phyloP scores from a whole-genome alignment of 257 asterid genomes.

The Fraxinus cuspidata region DNA sequence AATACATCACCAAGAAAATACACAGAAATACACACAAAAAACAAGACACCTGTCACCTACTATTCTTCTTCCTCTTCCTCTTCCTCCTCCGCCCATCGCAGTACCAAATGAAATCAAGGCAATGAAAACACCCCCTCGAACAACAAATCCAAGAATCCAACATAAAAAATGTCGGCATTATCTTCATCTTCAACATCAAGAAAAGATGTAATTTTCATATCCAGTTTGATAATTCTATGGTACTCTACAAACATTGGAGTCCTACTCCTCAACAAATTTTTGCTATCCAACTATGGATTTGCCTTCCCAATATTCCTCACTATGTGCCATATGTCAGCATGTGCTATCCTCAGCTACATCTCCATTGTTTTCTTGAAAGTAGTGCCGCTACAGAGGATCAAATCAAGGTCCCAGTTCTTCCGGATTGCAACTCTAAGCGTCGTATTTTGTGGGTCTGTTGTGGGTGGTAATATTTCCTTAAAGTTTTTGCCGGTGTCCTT shows the following conservation, averaged over 20 bases:
- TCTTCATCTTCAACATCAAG: slow-evolving; percentile 42
- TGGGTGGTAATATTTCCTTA: slow-evolving; percentile 88
- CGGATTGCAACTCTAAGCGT: slow-evolving; percentile 74
- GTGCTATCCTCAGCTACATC: slow-evolving; percentile 83
- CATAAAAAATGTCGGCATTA: slow-evolving; percentile 27
- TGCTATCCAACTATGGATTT: slow-evolving; percentile 84
- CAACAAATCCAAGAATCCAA: slow-evolving; percentile 16
- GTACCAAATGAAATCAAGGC: neutral
- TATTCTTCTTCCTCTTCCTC: neutral
- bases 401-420: slow-evolving; percentile 75
- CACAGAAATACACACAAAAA: neutral
- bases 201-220: slow-evolving; percentile 52
- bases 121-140: slow-evolving; percentile 17
- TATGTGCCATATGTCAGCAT: slow-evolving; percentile 98
- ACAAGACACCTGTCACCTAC: neutral
- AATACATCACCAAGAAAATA: neutral
- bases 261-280: slow-evolving; percentile 82
- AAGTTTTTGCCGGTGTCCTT: slow-evolving; percentile 81
- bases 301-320: slow-evolving; percentile 86
- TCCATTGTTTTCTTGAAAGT: slow-evolving; percentile 71
- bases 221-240: slow-evolving; percentile 65
- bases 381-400: slow-evolving; percentile 80
- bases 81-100: neutral
- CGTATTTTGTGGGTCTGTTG: slow-evolving; percentile 91
- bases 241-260: slow-evolving; percentile 89